A percentile compares a stretch with the other conserved stretches of the same genome.
Conservation (phyloP, 2,329 filamentous ascomycete species). For the Ophiostoma sp. region DNA sequence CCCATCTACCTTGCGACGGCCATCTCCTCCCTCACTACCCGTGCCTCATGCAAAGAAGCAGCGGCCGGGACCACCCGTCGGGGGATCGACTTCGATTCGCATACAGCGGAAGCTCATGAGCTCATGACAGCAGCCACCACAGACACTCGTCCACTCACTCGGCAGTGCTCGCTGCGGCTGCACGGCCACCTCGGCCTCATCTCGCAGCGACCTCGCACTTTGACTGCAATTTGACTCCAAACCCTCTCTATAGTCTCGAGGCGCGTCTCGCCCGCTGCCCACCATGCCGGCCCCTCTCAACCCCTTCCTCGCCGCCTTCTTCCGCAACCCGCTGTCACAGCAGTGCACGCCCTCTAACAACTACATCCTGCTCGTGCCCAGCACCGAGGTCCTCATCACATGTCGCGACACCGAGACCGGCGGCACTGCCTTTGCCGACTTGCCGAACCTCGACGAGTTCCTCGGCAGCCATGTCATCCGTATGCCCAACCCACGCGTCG, state of each 20-base stretch:
- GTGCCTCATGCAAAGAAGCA: constrained; percentile 21
- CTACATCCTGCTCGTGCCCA: constrained; percentile 88
- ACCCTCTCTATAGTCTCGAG: not conserved
- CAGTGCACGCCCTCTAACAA: constrained; percentile 91
- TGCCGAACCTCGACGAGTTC: constrained; percentile 88
- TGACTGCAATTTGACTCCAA: no score
- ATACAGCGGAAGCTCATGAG: not conserved
- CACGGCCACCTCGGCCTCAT: not conserved
- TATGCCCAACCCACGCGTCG: constrained; percentile 52
- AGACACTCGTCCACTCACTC: not conserved
- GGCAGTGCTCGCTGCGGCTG: not conserved
- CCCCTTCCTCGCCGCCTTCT: constrained; percentile 97
- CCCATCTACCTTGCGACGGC: not conserved
- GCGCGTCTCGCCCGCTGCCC: not conserved
- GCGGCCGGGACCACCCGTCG: constrained; percentile 22
- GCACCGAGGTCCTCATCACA: constrained; percentile 84
- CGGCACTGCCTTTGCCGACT: constrained; percentile 62
- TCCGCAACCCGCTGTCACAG: constrained; percentile 84
- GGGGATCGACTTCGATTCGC: constrained; percentile 14
- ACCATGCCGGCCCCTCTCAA: constrained; percentile 63
- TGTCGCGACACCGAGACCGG: constrained; percentile 77
- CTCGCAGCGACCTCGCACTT: not conserved
- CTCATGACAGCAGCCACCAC: constrained; percentile 1
- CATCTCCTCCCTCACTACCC: not conserved
- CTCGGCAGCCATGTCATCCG: constrained; percentile 93